phyloP scores from a whole-genome alignment of 2,329 filamentous ascomycete genomes.

The Botryosphaeria dothidea region DNA sequence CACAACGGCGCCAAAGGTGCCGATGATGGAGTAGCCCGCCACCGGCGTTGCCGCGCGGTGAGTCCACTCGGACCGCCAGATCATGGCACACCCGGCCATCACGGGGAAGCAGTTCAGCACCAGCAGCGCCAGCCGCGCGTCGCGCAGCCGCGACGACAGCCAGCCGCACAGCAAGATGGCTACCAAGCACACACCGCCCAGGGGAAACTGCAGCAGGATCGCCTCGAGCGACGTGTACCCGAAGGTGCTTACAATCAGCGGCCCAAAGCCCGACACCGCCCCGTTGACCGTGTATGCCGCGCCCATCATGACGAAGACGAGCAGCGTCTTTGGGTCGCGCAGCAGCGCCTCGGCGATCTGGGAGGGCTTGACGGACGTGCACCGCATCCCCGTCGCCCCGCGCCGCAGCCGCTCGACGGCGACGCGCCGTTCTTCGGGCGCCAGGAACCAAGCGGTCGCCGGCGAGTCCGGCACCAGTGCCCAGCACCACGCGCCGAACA shows the following conservation, averaged over 20 bases:
- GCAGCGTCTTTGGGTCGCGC: constrained; percentile 62
- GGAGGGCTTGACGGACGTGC: constrained; percentile 58
- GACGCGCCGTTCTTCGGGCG: constrained; percentile 60
- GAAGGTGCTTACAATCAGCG: constrained; percentile 71
- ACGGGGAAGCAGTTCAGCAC: constrained; percentile 69
- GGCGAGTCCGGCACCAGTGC: constrained; percentile 63
- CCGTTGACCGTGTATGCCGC: constrained; percentile 71
- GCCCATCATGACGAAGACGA: constrained; percentile 68
- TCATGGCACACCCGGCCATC: constrained; percentile 71
- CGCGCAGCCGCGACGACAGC: constrained; percentile 59
- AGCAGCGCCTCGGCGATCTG: constrained; percentile 61
- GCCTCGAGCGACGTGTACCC: constrained; percentile 64
- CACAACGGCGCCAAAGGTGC: constrained; percentile 72
- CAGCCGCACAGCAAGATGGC: constrained; percentile 68
- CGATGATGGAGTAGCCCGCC: constrained; percentile 70
- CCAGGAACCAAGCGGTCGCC: constrained; percentile 69
- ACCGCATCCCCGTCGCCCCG: constrained; percentile 65
- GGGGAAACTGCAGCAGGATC: constrained; percentile 74
- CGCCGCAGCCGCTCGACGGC: constrained; percentile 64
- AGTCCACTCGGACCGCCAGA: constrained; percentile 69
- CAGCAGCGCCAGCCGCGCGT: constrained; percentile 67
- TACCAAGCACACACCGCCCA: constrained; percentile 68
- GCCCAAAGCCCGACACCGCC: constrained; percentile 69
- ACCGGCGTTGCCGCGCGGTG: constrained; percentile 66
- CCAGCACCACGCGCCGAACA: constrained; percentile 67